Conservation (phyloP, 1,284 basidiomycete species). For the Kalmanozyma brasiliensis region DNA sequence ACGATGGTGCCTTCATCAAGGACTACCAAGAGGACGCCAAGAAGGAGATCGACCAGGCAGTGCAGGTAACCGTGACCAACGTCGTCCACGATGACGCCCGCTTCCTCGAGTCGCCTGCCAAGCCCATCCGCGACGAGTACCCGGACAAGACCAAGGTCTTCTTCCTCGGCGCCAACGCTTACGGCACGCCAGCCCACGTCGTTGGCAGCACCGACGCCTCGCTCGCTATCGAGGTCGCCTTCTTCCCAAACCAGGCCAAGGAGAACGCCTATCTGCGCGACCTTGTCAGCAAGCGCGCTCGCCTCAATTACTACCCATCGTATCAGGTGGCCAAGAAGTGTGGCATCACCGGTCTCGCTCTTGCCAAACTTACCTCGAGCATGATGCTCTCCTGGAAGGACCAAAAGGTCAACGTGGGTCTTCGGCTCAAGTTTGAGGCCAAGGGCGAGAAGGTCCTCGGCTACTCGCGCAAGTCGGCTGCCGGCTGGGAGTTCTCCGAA, state of each 20-base stretch:
- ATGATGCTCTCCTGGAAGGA: conserved; percentile 83
- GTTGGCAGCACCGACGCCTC: conserved; percentile 73
- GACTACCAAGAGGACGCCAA: conserved; percentile 82
- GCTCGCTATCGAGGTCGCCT: conserved; percentile 59
- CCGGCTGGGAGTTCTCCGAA: conserved; percentile 93
- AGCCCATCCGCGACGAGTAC: conserved; percentile 86
- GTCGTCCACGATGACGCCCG: conserved; percentile 61
- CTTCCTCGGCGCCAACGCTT: conserved; percentile 91
- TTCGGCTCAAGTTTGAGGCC: conserved; percentile 95
- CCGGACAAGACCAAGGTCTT: conserved; percentile 90
- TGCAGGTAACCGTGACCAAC: conserved; percentile 68
- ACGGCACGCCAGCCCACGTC: conserved; percentile 94
- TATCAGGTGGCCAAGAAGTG: conserved; percentile 53
- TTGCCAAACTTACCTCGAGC: conserved; percentile 90
- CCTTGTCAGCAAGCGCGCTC: conserved; percentile 52
- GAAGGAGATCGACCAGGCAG: conserved; percentile 84
- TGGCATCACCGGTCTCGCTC: conserved; percentile 64
- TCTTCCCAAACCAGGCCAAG: conserved; percentile 59
- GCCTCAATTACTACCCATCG: conserved; percentile 51
- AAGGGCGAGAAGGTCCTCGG: conserved; percentile 95
- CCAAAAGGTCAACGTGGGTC: conserved; percentile 86
- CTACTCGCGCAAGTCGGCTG: conserved; percentile 85
- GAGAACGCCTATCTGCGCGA: conserved; percentile 56
- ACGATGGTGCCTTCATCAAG: conserved; percentile 90
- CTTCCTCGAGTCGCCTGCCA: conserved; percentile 74